Evolutionary conservation across 2,329 filamentous ascomycete genomes (phyloP).

Genomic region (Aplosporella prunicola): DNA sequence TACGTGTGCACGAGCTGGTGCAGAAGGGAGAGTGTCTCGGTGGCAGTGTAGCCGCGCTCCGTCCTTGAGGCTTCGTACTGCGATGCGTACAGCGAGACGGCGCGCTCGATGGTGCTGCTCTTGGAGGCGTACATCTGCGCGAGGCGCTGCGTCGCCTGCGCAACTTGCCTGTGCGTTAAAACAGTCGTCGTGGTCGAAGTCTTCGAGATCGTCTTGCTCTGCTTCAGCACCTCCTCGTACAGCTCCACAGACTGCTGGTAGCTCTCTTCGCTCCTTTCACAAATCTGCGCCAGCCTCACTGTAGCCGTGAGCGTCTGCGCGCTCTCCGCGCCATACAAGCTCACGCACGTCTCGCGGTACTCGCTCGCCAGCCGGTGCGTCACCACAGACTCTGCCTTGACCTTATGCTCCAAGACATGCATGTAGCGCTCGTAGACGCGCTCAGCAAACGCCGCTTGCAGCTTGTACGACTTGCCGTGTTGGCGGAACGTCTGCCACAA

Average conservation of each 20-base stretch:
- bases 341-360: conserved; percentile 31
- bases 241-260: conserved; percentile 34
- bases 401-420: conserved; percentile 35
- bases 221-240: conserved; percentile 31
- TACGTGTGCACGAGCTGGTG: conserved; percentile 29
- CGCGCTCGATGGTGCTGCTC: conserved; percentile 24
- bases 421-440: conserved; percentile 39
- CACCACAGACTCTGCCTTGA: conserved; percentile 29
- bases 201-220: conserved; percentile 12
- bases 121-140: conserved; percentile 23
- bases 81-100: conserved; percentile 26
- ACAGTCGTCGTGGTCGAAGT: conserved; percentile 19
- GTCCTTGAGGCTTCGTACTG: conserved; percentile 27
- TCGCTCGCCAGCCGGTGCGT: conserved; percentile 34
- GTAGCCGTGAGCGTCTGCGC: conserved; percentile 34
- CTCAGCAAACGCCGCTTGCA: conserved; percentile 29
- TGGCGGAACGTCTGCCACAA: conserved; percentile 37
- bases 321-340: conserved; percentile 33
- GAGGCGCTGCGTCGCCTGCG: conserved; percentile 14
- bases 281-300: conserved; percentile 34
- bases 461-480: conserved; percentile 33
- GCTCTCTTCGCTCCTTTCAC: conserved; percentile 32
- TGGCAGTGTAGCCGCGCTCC: conserved; percentile 29
- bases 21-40: conserved; percentile 27
- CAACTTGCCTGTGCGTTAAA: conserved; percentile 6